Evolutionary conservation across 2,329 filamentous ascomycete species (phyloP), one percentile per base, ranked within the genome.

Genomic region (Botrytis fragariae): DNA sequence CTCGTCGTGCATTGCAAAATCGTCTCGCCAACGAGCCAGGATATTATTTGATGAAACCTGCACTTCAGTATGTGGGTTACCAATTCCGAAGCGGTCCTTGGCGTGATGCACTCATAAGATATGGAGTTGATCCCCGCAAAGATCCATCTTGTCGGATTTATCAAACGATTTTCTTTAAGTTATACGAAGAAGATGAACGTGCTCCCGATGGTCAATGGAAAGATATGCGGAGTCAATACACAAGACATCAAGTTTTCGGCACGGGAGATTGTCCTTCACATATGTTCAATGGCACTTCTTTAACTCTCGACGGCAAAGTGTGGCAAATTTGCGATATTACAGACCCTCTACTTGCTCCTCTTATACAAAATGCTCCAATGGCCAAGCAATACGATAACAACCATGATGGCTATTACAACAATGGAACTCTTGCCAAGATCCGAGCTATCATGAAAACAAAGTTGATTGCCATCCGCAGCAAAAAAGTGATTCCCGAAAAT

Each of bases 261-360:
- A 73, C 62, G 59, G 35, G 68, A 42, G 25, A 75, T 45, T 54
- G 74, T 32, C 81, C 84, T 44, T 91, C 86, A 71, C 95, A 98
- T 81, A 85, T 95, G 1, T 98, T 98, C 82, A 93, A 97, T 75
- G 95, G 95, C 64, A 86, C 90, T 74, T 87, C 87, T 3, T 89
- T 95, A 72, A 89, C 89, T 25, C 88, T 89, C 1, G 94, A 97
- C 79, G 94, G 94, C 57, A 96, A 96, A 79, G 91, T 96, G 68
- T 99, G 94, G 92, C 96, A 98, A 84, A 88, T 97, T 39, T 97
- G 94, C 83, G 96, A 99, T 81, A 91, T 98, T 72, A 92, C 89
- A 0, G 95, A 98, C 78, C 93, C 94, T 0, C 80, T 95, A 1
- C 85, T 98, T 1, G 84, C 85, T 0, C 82, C 85, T 18, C 84